Percentiles rank a stretch among this genome's conserved stretches.
phyloP scores from a whole-genome alignment of 2,329 filamentous ascomycete genomes.

The Ophiostoma triangulosporum region DNA sequence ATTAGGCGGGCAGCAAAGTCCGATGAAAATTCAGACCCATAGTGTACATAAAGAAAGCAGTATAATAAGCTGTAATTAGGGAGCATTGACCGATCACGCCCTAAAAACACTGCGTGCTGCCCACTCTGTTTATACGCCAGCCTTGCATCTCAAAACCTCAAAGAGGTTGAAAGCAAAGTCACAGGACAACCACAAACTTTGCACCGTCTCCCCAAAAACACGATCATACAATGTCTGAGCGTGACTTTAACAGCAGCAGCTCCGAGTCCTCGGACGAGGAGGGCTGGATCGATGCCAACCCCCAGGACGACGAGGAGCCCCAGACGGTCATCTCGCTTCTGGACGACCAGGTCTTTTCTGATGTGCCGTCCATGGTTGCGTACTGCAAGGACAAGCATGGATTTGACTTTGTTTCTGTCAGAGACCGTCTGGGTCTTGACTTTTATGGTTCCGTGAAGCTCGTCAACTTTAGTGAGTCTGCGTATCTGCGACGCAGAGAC shows the following conservation, averaged over 20 bases:
- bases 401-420: slow-evolving; percentile 52
- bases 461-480: slow-evolving; percentile 52
- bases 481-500: no score
- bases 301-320: slow-evolving; percentile 44
- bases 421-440: slow-evolving; percentile 47
- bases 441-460: slow-evolving; percentile 63
- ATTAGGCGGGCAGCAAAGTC: neutral
- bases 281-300: slow-evolving; percentile 25
- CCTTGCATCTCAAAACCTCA: neutral
- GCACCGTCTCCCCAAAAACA: neutral
- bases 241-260: slow-evolving; percentile 14
- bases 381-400: slow-evolving; percentile 52
- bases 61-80: neutral
- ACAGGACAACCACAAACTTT: neutral
- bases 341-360: slow-evolving; percentile 50
- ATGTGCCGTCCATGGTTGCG: slow-evolving; percentile 50
- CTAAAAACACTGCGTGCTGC: neutral
- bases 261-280: slow-evolving; percentile 25
- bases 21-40: slow-evolving; percentile 8
- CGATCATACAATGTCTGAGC: slow-evolving; percentile 8
- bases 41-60: neutral
- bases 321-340: slow-evolving; percentile 54
- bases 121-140: neutral
- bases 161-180: neutral
- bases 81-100: neutral